Evolutionary conservation across 768 basidiomycete species (phyloP), one percentile per base, ranked within the genome.

Genomic region (Amanita muscaria): DNA sequence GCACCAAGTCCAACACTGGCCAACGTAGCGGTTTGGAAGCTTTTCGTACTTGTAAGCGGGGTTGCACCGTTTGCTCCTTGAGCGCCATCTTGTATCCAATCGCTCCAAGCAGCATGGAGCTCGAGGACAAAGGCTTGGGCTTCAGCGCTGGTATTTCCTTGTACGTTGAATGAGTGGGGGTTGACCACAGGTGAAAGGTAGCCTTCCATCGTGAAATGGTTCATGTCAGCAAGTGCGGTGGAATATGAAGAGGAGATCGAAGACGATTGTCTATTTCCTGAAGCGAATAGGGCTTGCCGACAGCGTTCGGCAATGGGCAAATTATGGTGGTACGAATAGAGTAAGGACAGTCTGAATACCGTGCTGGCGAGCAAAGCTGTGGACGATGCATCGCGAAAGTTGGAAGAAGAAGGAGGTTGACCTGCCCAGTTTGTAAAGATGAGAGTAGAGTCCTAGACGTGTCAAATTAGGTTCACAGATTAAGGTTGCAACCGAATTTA

Each of bases 181-280:
- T 93, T 68, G 3, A 85, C 85, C 14, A 90, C 87, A 4, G 85
- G 85, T 4, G 64, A 67, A 19, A 89, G 61, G 79, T 82, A 85
- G 2, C 85, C 81, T 30, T 77, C 64, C 7, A 50, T n/a, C 0
- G 69, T 70, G 49, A 86, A 72, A 53, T 83, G 78, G 16, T 51
- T 52, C 34, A 72, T 57, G 14, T 55, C 50, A 18, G 27, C 16
- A 49, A 56, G 34, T 35, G 40, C 25, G 21, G 24, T 39, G 21
- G 11, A 30, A 19, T 21, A 39, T 29, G 49, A 42, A 14, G 52
- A 41, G 44, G 56, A 53, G 18, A 51, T 33, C 30, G 40, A 52
- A 14, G 53, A 44, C 32, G 58, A 19, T 11, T 16, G 21, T n/a
- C 23, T 15, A 14, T 31, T 34, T 14, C n/a, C 25, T 24, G 15